Evolutionary conservation across 352 stramenopile genomes (phyloP).

Genomic region (Globisporangium iwayamae): DNA sequence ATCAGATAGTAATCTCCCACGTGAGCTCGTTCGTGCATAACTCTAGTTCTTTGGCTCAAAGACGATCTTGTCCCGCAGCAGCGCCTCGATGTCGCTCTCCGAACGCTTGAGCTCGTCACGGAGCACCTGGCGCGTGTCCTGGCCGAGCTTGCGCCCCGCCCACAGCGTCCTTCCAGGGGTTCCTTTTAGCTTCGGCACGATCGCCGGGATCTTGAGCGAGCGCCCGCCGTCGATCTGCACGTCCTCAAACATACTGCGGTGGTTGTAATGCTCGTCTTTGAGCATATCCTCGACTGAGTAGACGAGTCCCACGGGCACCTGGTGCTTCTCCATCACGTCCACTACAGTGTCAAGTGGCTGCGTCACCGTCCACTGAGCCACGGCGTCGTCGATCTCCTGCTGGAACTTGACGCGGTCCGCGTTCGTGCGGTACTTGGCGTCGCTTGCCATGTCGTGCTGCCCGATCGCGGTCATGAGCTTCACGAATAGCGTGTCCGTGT

Average conservation of each 20-base stretch:
- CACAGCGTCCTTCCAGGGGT: conserved; percentile 65
- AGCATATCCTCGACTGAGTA: conserved; percentile 84
- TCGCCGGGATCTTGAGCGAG: conserved; percentile 64
- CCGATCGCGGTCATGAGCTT: conserved; percentile 79
- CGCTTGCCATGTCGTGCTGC: conserved; percentile 43
- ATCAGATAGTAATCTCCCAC: not conserved
- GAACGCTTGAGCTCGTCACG: conserved; percentile 49
- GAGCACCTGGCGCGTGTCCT: conserved; percentile 70
- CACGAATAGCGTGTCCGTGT: conserved; percentile 79
- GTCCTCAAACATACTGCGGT: conserved; percentile 77
- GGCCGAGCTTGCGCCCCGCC: conserved; percentile 58
- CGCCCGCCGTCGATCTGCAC: conserved; percentile 44
- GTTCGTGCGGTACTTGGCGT: conserved; percentile 67
- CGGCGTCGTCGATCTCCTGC: conserved; percentile 54
- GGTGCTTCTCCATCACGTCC: conserved; percentile 52
- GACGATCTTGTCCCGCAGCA: conserved; percentile 57
- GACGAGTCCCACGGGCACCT: conserved; percentile 64
- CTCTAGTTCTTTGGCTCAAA: conserved; percentile 44
- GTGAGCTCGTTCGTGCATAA: not conserved
- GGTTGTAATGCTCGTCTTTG: conserved; percentile 59
- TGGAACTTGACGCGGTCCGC: conserved; percentile 57
- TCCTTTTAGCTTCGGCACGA: conserved; percentile 63
- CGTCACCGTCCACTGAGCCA: conserved; percentile 51
- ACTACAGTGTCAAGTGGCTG: conserved; percentile 44
- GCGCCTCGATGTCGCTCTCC: conserved; percentile 43